phyloP scores from a whole-genome alignment of 805 yeast genomes.

The Teunomyces atbi region DNA sequence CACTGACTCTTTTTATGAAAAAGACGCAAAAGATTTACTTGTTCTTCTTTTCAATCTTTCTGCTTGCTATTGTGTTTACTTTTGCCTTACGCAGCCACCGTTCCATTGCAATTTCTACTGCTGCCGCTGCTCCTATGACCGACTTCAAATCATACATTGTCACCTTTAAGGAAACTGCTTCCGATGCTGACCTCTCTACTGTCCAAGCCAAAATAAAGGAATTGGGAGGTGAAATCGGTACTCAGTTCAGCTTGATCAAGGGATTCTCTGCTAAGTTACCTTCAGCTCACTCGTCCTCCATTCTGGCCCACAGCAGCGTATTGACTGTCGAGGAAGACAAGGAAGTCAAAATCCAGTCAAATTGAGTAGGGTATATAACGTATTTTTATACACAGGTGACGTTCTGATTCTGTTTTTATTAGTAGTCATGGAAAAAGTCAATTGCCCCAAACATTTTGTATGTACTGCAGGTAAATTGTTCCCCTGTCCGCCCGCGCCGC shows the following conservation, averaged over 20 bases:
- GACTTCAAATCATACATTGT: slow-evolving; percentile 38
- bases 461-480: background rate
- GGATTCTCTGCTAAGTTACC: slow-evolving; percentile 66
- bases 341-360: slow-evolving; percentile 50
- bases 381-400: background rate
- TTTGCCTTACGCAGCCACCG: background rate
- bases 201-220: slow-evolving; percentile 49
- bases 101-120: background rate
- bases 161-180: slow-evolving; percentile 45
- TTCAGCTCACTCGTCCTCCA: slow-evolving; percentile 44
- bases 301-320: slow-evolving; percentile 51
- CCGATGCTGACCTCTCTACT: slow-evolving; percentile 36
- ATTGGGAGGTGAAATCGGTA: slow-evolving; percentile 60
- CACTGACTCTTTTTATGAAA: slow-evolving; percentile 3
- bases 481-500: background rate
- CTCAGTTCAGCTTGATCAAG: slow-evolving; percentile 63
- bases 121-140: slow-evolving; percentile 18
- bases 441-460: too few relatives aligned
- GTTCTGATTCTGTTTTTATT: background rate
- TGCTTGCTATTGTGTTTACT: slow-evolving; percentile 7
- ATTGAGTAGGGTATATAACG: background rate
- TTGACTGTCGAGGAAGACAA: slow-evolving; percentile 65
- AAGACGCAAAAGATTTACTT: slow-evolving; percentile 4
- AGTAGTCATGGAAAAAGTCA: too few relatives aligned
- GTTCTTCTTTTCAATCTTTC: slow-evolving; percentile 6